These are phyloP conservation scores for Skeletonema tropicum DNA, from an alignment of 108 stramenopile species.

Conservation along the genomic window DNA sequence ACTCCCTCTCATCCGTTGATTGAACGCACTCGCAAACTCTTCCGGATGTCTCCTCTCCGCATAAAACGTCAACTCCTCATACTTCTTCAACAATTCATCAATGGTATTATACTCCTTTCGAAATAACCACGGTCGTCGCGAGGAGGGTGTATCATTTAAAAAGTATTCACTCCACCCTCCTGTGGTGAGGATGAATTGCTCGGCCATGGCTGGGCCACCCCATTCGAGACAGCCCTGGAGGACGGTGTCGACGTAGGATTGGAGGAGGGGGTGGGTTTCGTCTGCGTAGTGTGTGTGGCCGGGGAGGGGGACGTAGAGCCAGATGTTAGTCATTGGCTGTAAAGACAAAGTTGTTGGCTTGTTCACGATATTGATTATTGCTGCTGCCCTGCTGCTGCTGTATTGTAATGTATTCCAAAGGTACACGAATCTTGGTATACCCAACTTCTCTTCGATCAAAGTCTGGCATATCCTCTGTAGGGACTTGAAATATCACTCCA, in stretches of 20 bases:
- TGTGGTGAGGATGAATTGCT: conserved; percentile 58
- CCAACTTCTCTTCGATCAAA: conserved; percentile 75
- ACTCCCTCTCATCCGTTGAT: conserved; percentile 51
- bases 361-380: not conserved
- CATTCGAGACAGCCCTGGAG: conserved; percentile 76
- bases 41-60: conserved; percentile 68
- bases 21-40: conserved; percentile 70
- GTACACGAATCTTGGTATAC: conserved; percentile 53
- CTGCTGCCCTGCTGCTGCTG: not conserved
- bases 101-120: conserved; percentile 70
- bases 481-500: conserved; percentile 67
- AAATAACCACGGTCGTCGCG: conserved; percentile 68
- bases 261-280: conserved; percentile 68
- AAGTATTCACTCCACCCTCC: conserved; percentile 66
- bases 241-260: conserved; percentile 77
- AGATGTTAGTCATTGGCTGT: conserved; percentile 39
- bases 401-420: conserved; percentile 36
- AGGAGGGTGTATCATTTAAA: conserved; percentile 72
- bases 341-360: conserved; percentile 5
- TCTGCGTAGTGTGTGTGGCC: conserved; percentile 46
- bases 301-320: conserved; percentile 65
- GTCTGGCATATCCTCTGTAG: conserved; percentile 36
- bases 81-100: conserved; percentile 53
- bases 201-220: conserved; percentile 73
- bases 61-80: conserved; percentile 52